phyloP scores from a whole-genome alignment of 148 eudicot species.

The Vaccinium darrowii region DNA sequence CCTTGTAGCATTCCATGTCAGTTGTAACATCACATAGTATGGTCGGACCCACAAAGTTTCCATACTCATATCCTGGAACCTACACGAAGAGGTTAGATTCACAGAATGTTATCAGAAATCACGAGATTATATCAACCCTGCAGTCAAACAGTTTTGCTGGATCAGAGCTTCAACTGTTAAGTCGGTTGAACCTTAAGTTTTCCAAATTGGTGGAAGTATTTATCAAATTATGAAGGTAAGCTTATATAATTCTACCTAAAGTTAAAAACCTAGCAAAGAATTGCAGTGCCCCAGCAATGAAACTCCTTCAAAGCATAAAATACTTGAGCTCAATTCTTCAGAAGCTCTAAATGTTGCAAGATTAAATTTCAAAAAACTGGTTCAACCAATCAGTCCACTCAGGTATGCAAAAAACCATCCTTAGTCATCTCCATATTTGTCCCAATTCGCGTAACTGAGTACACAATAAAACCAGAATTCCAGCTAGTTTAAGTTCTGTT shows the following conservation, averaged over 20 bases:
- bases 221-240: not conserved
- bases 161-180: not conserved
- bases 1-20: constrained; percentile 47
- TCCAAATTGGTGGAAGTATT: not conserved
- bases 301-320: not conserved
- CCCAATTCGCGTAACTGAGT: not conserved
- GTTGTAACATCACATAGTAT: constrained; percentile 42
- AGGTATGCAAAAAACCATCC: not conserved
- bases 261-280: not conserved
- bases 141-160: not conserved
- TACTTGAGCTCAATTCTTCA: not conserved
- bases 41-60: constrained; percentile 53
- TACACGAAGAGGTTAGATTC: constrained; percentile 10
- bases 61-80: constrained; percentile 42
- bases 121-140: not conserved
- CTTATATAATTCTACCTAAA: not conserved
- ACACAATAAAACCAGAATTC: not conserved
- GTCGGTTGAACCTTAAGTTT: not conserved
- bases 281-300: not conserved
- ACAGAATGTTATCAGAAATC: not conserved
- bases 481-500: constrained; percentile 5
- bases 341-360: not conserved
- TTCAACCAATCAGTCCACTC: not conserved
- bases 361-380: not conserved
- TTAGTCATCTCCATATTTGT: not conserved